Percentiles rank a stretch among this genome's conserved stretches.
These are phyloP conservation scores for Epichloe sp. DNA, from an alignment of 2,329 filamentous ascomycete genomes.

Conservation along the genomic window DNA sequence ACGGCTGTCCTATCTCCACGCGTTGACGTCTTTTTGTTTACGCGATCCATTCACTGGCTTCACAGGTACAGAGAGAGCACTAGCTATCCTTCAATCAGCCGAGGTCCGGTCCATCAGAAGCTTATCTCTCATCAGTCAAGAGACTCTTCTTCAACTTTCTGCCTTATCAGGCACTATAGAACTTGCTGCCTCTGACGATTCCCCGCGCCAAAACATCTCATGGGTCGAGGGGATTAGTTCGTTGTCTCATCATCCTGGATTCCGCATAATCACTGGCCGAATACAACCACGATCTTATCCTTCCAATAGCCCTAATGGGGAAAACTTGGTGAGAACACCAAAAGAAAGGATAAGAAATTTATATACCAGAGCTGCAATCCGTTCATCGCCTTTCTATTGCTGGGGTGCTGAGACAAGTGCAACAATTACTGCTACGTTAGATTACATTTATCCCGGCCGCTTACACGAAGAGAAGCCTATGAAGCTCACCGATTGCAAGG, in stretches of 20 bases:
- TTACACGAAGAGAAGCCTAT: not conserved
- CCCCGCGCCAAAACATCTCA: not conserved
- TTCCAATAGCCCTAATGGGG: not conserved
- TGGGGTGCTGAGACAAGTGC: not conserved
- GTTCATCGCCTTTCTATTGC: not conserved
- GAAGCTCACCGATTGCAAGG: not conserved
- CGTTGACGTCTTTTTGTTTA: constrained; percentile 37
- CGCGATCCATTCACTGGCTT: constrained; percentile 32
- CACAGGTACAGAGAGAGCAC: constrained; percentile 42
- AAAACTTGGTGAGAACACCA: too few species aligned
- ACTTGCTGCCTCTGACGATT: too few species aligned
- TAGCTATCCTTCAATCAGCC: constrained; percentile 34
- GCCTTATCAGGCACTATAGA: not conserved
- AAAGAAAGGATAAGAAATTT: not conserved
- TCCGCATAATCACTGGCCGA: not conserved
- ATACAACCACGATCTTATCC: not conserved
- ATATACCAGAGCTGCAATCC: not conserved
- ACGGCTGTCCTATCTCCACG: constrained; percentile 37
- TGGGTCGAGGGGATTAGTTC: not conserved
- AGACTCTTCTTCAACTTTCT: not conserved
- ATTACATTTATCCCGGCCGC: not conserved
- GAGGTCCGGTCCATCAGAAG: constrained; percentile 29
- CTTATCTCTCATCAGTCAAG: not conserved
- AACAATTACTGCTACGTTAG: not conserved
- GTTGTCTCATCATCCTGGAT: constrained; percentile 1